A percentile compares a stretch with the other conserved stretches of the same genome.
Conservation (phyloP, 129 eudicot species). For the Helianthus tuberosus region DNA sequence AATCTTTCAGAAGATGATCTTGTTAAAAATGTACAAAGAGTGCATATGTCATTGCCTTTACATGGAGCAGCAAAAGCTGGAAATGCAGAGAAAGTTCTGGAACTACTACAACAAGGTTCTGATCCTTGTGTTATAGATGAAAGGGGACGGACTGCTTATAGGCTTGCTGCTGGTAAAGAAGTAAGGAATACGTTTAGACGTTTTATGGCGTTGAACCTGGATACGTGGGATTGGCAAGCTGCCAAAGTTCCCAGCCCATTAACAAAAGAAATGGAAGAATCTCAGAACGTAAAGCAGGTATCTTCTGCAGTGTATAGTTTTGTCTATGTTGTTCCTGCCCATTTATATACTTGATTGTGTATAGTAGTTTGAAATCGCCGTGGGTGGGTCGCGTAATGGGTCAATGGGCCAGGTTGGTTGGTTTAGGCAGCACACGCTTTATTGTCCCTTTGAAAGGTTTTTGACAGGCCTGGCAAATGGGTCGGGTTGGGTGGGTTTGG, state of each 20-base stretch:
- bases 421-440: neutral
- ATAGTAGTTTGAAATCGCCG: neutral
- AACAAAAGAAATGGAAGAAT: too few species aligned
- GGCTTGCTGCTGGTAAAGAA: slow-evolving; percentile 68
- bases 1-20: slow-evolving; percentile 30
- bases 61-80: slow-evolving; percentile 76
- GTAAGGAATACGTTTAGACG: slow-evolving; percentile 75
- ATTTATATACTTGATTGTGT: neutral
- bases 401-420: neutral
- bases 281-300: too few species aligned
- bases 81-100: slow-evolving; percentile 48
- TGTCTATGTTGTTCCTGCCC: neutral
- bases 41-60: slow-evolving; percentile 47
- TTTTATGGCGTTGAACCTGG: slow-evolving; percentile 67
- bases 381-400: neutral
- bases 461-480: too few species aligned
- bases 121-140: slow-evolving; percentile 77
- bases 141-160: slow-evolving; percentile 74
- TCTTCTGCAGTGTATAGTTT: neutral
- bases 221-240: slow-evolving; percentile 83
- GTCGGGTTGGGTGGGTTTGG: too few species aligned
- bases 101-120: slow-evolving; percentile 63
- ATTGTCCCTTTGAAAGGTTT: neutral
- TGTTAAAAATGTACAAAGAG: slow-evolving; percentile 22
- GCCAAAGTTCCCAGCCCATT: slow-evolving; percentile 85